phyloP scores from a whole-genome alignment of 2,329 filamentous ascomycete genomes.

The Helicocarpus griseus region DNA sequence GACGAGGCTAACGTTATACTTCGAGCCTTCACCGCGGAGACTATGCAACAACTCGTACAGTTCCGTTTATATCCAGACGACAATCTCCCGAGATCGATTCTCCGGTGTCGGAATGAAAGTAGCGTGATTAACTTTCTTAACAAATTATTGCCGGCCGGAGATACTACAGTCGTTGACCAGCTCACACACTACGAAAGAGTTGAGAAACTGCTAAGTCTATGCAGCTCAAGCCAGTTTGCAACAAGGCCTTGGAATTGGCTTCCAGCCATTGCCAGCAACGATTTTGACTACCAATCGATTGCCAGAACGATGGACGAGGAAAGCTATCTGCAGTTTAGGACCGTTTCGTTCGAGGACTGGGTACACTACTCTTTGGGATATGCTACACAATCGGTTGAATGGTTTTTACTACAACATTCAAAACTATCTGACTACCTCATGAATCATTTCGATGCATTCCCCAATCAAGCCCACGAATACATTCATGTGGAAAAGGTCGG shows the following conservation, averaged over 20 bases:
- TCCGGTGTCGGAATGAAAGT: slow-evolving; percentile 24
- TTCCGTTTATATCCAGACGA: slow-evolving; percentile 28
- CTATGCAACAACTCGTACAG: slow-evolving; percentile 29
- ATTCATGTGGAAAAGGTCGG: slow-evolving; percentile 29
- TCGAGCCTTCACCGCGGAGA: slow-evolving; percentile 29
- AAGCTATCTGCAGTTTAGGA: slow-evolving; percentile 31
- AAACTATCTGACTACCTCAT: slow-evolving; percentile 22
- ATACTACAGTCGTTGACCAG: slow-evolving; percentile 17
- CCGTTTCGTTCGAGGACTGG: slow-evolving; percentile 30
- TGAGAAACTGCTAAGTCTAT: slow-evolving; percentile 30
- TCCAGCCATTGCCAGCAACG: slow-evolving; percentile 17
- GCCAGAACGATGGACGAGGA: slow-evolving; percentile 28
- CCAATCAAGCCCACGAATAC: slow-evolving; percentile 24
- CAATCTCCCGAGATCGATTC: slow-evolving; percentile 24
- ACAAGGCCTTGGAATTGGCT: slow-evolving; percentile 29
- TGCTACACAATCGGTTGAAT: slow-evolving; percentile 23
- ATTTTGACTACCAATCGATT: slow-evolving; percentile 18
- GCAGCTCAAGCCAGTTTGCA: slow-evolving; percentile 16
- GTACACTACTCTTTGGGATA: slow-evolving; percentile 32
- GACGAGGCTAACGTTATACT: slow-evolving; percentile 29
- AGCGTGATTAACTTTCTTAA: slow-evolving; percentile 26
- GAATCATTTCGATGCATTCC: slow-evolving; percentile 19
- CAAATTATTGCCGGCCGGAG: slow-evolving; percentile 20
- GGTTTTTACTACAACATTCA: slow-evolving; percentile 31
- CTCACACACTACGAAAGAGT: slow-evolving; percentile 30